Evolutionary conservation across 208 protist species (phyloP), one percentile per base, ranked within the genome.

Genomic region (Trypanosoma avium): DNA sequence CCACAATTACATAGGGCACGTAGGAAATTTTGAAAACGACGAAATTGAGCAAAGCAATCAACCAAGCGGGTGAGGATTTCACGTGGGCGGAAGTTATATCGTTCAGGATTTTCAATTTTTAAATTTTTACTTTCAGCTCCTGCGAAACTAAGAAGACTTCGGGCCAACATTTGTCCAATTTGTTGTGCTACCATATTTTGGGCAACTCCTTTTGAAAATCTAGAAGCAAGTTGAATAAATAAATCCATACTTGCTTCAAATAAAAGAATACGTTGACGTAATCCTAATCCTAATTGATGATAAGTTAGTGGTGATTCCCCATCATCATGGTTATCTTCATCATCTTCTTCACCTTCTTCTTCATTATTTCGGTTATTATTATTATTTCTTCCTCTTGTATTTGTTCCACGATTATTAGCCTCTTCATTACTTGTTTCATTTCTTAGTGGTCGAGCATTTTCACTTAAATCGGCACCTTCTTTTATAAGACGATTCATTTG

Each of bases 181-280:
- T 96, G 90, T 60, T 86, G 77, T 19, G 83, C 85, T 36, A 96
- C 90, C 75, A 93, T 83, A 67, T 96, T 93, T 66, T 93, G 90
- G 45, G 84, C 86, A 0, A 96, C 86, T 12, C 90, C 90, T 19
- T 79, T 77, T 17, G 75, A 79, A 49, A 93, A 96, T 65, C 85
- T 80, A 8, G 75, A 61, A 21, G 84, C 67, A 12, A 96, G 79
- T 73, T 92, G 72, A 67, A 90, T 91, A 64, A 96, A 96, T 72
- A 96, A 81, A 54, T 89, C 83, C 67, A 93, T 87, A 55, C 77
- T 83, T 4, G 79, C 76, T 55, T 83, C 79, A 71, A 94, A 96
- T 26, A 94, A 79, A 59, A 82, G 63, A 45, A 93, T 87, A 65
- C 83, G 50, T 6, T 79, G 77, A 38, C 77, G 79, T 19, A 96